Base-by-base conservation (phyloP, 2,329 filamentous ascomycete species). In the Endoconidiophora polonica region DNA sequence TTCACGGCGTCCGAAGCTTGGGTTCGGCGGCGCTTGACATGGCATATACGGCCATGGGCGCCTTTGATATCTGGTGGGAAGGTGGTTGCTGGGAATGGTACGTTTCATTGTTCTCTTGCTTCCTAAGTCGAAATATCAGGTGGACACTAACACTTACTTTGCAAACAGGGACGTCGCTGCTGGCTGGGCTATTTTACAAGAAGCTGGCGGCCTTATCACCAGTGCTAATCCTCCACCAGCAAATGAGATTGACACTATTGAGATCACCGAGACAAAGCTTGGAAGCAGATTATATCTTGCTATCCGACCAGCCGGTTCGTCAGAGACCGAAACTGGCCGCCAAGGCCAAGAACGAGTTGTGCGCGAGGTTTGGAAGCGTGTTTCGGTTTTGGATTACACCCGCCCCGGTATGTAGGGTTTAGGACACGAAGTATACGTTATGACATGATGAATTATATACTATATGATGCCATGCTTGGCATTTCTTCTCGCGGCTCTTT, bases 51-150 rank as follows among this genome's bases (percentile, higher is more conserved):
- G 83, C 83, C 10, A 83, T 83, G 72, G 83, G 83, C 0, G 69
- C 77, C 0, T 79, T 86, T 56, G 83, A 87, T 62, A 84, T 86
- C 9, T 86, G 83, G 82, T 87, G 82, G 82, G 82, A 87, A 60
- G 83, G 81, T 2, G 82, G 82, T 0, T 86, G 81, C 58, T 86
- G 82, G 82, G 83, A 86, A 63, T 87, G 83, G 78, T 79, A 57
- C 56, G 70, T 61, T 33, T 33, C 26, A 10, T 9, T 33, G 29
- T 33, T 33, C 1, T 33, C 9, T 5, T 2, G 20, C 16, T 10
- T 22, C 16, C 16, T 24, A 10, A 26, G n/a, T 29, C 10, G 10
- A 52, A 26, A 18, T 18, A 18, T 18, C 2, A 18, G 53, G 47
- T 52, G 10, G 44, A 2, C n/a, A 2, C 9, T 36, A 22, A 45